Percentiles rank a stretch among this genome's conserved stretches.
phyloP scores from a whole-genome alignment of 2,329 filamentous ascomycete species.

The Aureobasidium sp. region DNA sequence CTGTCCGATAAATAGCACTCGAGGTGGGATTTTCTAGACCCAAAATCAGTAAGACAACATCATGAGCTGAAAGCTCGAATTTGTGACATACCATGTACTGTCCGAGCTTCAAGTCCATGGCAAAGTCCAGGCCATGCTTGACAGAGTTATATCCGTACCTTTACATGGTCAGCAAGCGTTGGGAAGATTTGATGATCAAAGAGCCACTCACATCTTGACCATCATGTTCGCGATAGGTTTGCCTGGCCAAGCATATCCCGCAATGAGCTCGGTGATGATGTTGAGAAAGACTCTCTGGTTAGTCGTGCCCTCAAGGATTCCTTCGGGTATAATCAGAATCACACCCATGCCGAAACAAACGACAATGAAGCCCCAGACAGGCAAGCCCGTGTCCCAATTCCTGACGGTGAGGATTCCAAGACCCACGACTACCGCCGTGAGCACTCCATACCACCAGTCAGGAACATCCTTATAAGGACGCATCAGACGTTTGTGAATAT shows the following conservation, averaged over 20 bases:
- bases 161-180: background rate
- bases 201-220: constrained; percentile 21
- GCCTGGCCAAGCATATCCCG: constrained; percentile 37
- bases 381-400: background rate
- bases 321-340: constrained; percentile 51
- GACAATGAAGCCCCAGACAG: constrained; percentile 61
- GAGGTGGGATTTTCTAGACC: background rate
- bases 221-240: constrained; percentile 22
- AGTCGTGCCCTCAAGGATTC: constrained; percentile 85
- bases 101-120: constrained; percentile 36
- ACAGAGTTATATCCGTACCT: background rate
- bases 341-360: constrained; percentile 60
- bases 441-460: background rate
- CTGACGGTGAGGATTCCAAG: background rate
- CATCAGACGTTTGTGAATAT: background rate
- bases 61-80: no score
- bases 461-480: background rate
- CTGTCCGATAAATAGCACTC: background rate
- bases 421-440: background rate
- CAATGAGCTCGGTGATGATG: constrained; percentile 23
- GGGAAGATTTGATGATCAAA: background rate
- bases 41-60: background rate
- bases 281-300: constrained; percentile 1
- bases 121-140: constrained; percentile 34
- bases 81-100: background rate